These are phyloP conservation scores for Russula earlei DNA, from an alignment of 768 basidiomycete genomes.

Conservation along the genomic window DNA sequence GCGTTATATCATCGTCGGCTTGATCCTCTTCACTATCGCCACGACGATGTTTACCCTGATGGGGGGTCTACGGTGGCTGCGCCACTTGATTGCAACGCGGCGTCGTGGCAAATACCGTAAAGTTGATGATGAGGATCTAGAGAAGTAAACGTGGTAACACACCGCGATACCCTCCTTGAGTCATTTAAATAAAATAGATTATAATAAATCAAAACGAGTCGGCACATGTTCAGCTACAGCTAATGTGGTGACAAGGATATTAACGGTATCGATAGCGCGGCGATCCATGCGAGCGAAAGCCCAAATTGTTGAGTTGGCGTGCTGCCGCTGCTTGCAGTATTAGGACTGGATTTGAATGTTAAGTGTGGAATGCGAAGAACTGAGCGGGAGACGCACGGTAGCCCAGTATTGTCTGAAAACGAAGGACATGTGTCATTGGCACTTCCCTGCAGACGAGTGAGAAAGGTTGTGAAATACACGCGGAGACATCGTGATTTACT, in stretches of 20 bases:
- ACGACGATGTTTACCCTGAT: conserved; percentile 8
- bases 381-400: conserved; percentile 41
- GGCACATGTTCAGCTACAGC: not conserved
- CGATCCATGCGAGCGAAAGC: not conserved
- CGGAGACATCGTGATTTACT: conserved; percentile 28
- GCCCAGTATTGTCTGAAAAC: conserved; percentile 55
- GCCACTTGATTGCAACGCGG: conserved; percentile 3
- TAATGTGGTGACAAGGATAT: not conserved
- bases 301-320: not conserved
- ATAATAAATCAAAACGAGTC: not conserved
- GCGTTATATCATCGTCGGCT: conserved; percentile 28
- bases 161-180: not conserved
- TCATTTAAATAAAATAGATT: not conserved
- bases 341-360: conserved; percentile 23
- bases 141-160: conserved; percentile 1
- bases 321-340: conserved; percentile 23
- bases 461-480: not conserved
- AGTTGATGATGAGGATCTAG: conserved; percentile 6
- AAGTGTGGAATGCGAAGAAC: not conserved
- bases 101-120: conserved; percentile 14
- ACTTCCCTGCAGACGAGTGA: conserved; percentile 10
- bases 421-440: conserved; percentile 49
- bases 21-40: conserved; percentile 21
- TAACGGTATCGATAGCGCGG: not conserved
- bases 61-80: conserved; percentile 16